Evolutionary conservation across 2,329 filamentous ascomycete species (phyloP).

Genomic region (Chrysosporium queenslandicum): DNA sequence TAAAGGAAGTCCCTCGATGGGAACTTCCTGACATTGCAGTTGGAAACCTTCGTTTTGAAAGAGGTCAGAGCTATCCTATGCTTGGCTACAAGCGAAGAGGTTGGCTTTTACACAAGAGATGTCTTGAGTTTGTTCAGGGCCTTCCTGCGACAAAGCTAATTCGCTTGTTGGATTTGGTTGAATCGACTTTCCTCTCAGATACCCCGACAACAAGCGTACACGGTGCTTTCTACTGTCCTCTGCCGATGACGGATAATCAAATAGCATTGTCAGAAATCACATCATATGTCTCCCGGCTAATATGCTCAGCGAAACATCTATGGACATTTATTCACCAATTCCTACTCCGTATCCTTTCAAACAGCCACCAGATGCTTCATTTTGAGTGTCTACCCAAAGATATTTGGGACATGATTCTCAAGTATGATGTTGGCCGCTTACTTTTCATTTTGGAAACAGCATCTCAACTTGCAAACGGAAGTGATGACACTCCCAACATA

Average conservation of each 20-base stretch:
- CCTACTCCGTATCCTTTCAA: neutral
- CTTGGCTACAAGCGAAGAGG: neutral
- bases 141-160: neutral
- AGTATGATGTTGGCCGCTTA: neutral
- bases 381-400: neutral
- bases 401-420: neutral
- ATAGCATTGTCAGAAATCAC: too few species aligned
- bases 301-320: too few species aligned
- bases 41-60: neutral
- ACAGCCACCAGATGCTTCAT: neutral
- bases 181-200: constrained; percentile 1
- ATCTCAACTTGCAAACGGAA: constrained; percentile 3
- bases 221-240: constrained; percentile 2
- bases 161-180: constrained; percentile 7
- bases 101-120: constrained; percentile 7
- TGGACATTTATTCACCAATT: neutral
- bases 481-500: neutral
- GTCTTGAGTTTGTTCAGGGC: constrained; percentile 3
- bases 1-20: constrained; percentile 1
- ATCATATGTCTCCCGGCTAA: too few species aligned
- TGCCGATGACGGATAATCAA: neutral
- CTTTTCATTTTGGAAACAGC: constrained; percentile 13
- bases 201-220: neutral
- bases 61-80: neutral
- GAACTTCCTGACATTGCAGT: neutral